phyloP scores from a whole-genome alignment of 2,329 filamentous ascomycete genomes.

The Fusarium graminum region DNA sequence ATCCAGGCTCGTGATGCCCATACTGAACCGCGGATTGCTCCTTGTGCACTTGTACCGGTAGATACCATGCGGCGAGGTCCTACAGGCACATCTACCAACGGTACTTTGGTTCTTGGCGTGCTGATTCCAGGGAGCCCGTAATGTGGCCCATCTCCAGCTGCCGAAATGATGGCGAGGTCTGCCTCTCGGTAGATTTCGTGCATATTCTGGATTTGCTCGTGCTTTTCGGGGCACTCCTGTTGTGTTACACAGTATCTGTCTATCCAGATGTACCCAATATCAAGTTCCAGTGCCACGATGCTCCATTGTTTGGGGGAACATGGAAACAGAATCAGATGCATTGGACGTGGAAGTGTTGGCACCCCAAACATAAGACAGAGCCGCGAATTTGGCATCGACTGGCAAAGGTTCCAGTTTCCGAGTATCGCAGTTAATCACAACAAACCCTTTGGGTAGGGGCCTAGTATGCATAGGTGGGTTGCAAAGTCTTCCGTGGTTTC shows the following conservation, averaged over 20 bases:
- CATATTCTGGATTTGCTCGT: background rate
- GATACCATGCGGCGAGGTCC: background rate
- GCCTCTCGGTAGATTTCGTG: background rate
- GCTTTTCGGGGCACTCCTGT: background rate
- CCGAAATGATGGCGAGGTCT: background rate
- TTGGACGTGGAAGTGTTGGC: background rate
- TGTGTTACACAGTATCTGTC: background rate
- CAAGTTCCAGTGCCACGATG: background rate
- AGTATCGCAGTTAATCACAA: background rate
- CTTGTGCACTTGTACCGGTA: background rate
- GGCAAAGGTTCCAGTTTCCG: background rate
- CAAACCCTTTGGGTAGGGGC: background rate
- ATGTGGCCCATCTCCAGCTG: background rate
- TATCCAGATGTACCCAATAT: background rate
- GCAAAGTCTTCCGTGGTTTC: background rate
- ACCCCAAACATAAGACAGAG: background rate
- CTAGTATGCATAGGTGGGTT: background rate
- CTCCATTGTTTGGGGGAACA: background rate
- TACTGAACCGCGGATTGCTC: background rate
- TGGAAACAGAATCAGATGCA: background rate
- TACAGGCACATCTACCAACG: background rate
- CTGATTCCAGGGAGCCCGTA: background rate
- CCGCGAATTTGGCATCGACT: background rate
- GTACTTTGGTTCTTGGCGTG: background rate
- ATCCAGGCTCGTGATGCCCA: background rate